Evolutionary conservation across 2,329 filamentous ascomycete genomes (phyloP).

Genomic region (Nothopassalora personata): DNA sequence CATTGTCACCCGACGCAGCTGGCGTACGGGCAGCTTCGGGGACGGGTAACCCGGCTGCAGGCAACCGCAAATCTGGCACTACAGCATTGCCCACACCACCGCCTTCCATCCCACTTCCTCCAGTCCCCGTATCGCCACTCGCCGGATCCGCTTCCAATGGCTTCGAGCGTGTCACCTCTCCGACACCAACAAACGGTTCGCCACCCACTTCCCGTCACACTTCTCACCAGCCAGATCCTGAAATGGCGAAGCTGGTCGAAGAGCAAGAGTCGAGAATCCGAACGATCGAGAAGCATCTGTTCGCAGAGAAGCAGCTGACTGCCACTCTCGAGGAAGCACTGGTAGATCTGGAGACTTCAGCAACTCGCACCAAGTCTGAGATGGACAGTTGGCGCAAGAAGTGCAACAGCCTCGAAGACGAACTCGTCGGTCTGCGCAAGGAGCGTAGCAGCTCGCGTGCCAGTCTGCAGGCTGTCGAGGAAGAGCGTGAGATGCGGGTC

Average conservation of each 20-base stretch:
- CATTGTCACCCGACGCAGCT: conserved; percentile 41
- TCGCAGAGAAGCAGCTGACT: conserved; percentile 93
- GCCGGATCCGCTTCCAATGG: conserved; percentile 38
- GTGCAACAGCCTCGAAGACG: conserved; percentile 66
- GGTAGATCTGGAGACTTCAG: conserved; percentile 85
- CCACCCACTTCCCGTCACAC: conserved; percentile 62
- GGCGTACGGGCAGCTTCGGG: conserved; percentile 50
- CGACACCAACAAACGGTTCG: conserved; percentile 50
- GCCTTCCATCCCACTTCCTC: conserved; percentile 90
- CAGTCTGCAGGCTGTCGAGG: conserved; percentile 83
- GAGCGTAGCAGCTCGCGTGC: conserved; percentile 54
- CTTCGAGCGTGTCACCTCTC: conserved; percentile 53
- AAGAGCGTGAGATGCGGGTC: conserved; percentile 87
- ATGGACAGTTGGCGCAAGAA: conserved; percentile 88
- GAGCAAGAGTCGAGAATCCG: conserved; percentile 93
- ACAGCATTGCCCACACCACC: conserved; percentile 86
- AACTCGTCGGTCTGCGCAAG: conserved; percentile 60
- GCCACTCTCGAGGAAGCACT: conserved; percentile 92
- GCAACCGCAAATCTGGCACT: conserved; percentile 78
- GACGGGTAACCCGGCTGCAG: conserved; percentile 55
- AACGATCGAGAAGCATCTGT: conserved; percentile 93
- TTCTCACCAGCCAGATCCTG: conserved; percentile 59
- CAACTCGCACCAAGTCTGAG: conserved; percentile 85
- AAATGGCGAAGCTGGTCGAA: conserved; percentile 75
- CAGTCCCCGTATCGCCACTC: conserved; percentile 62